These are phyloP conservation scores for Fusarium pseudograminearum DNA, from an alignment of 2,329 filamentous ascomycete species.

Conservation along the genomic window DNA sequence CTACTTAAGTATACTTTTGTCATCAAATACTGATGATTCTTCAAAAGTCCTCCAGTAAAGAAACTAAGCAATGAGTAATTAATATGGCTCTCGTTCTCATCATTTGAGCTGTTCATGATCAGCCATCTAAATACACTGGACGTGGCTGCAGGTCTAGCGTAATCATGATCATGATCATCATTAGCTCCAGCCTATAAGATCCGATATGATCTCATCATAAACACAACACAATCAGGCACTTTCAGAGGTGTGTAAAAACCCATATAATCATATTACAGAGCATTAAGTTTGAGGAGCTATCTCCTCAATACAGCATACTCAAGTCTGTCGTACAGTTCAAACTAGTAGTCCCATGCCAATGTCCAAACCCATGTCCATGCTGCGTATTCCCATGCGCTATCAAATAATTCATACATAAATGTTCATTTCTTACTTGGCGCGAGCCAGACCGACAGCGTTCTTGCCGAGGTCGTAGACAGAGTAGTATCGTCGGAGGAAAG, in stretches of 20 bases:
- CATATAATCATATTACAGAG: constrained; percentile 43
- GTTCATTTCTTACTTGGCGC: constrained; percentile 70
- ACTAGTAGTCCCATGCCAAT: constrained; percentile 33
- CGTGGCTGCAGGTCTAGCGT: constrained; percentile 36
- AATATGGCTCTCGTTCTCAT: neutral
- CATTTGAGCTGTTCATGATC: neutral
- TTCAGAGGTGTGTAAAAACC: constrained; percentile 5
- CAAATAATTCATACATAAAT: constrained; percentile 34
- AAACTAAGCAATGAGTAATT: neutral
- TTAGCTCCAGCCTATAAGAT: neutral
- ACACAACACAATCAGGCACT: constrained; percentile 2
- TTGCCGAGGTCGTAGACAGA: constrained; percentile 96
- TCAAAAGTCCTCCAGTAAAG: too few relatives aligned
- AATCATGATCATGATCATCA: constrained; percentile 23
- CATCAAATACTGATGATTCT: neutral
- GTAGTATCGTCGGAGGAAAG: constrained; percentile 88
- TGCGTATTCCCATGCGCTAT: constrained; percentile 36
- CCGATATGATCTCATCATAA: constrained; percentile 11
- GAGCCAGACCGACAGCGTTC: constrained; percentile 88
- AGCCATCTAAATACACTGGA: constrained; percentile 6
- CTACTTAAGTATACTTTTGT: neutral
- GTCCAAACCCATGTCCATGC: constrained; percentile 37
- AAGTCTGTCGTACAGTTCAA: constrained; percentile 34
- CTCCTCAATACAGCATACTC: constrained; percentile 18
- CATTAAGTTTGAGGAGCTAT: constrained; percentile 30